These are phyloP conservation scores for Verticillium isaacii DNA, from an alignment of 2,329 filamentous ascomycete genomes.

Conservation along the genomic window DNA sequence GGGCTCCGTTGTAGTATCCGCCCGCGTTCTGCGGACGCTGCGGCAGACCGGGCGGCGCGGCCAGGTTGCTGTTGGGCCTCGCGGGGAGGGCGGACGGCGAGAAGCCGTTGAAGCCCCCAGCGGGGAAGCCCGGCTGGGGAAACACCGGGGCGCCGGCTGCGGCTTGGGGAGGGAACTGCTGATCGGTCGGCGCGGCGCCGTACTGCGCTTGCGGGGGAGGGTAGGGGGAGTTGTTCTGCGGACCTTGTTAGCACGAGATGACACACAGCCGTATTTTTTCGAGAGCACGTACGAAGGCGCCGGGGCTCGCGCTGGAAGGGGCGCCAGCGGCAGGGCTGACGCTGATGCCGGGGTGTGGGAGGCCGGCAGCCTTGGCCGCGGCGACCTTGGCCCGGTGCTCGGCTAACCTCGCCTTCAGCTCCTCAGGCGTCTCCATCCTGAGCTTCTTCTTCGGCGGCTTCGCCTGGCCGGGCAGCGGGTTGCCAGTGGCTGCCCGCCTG, in stretches of 20 bases:
- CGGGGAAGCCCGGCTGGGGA: constrained; percentile 7
- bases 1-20: constrained; percentile 19
- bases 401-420: constrained; percentile 75
- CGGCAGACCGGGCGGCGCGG: constrained; percentile 35
- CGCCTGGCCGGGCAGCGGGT: constrained; percentile 65
- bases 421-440: constrained; percentile 69
- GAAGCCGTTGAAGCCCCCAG: constrained; percentile 18
- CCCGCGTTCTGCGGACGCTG: constrained; percentile 35
- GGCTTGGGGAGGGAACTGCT: constrained; percentile 24
- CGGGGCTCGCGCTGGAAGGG: constrained; percentile 39
- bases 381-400: constrained; percentile 68
- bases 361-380: constrained; percentile 45
- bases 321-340: constrained; percentile 40
- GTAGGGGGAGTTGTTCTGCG: constrained; percentile 34
- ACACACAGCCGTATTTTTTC: background rate
- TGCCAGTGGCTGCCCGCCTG: constrained; percentile 75
- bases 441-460: constrained; percentile 68
- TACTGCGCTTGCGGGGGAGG: constrained; percentile 26
- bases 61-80: constrained; percentile 35
- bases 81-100: constrained; percentile 38
- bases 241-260: constrained; percentile 13
- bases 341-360: constrained; percentile 25
- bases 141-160: constrained; percentile 13
- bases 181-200: constrained; percentile 26
- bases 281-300: constrained; percentile 51